These are phyloP conservation scores for Myochromella boudieri DNA, from an alignment of 768 basidiomycete species.

Conservation along the genomic window DNA sequence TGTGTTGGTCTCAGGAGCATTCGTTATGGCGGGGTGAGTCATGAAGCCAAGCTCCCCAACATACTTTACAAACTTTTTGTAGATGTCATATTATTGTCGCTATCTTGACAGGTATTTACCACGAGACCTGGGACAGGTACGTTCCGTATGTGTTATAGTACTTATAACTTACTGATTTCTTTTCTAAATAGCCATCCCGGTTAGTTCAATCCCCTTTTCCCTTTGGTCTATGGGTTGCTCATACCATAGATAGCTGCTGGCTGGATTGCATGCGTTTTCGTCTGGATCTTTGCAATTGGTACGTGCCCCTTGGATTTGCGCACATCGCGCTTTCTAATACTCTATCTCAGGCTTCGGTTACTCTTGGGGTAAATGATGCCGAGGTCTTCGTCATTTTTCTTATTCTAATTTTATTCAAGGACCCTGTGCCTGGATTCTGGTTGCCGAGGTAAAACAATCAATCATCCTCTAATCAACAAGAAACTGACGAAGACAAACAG, in stretches of 20 bases:
- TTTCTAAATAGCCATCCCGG: conserved; percentile 30
- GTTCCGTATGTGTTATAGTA: conserved; percentile 17
- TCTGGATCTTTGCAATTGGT: conserved; percentile 77
- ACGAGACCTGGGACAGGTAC: conserved; percentile 51
- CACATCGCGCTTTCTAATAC: not conserved
- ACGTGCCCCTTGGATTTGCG: conserved; percentile 11
- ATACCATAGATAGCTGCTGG: conserved; percentile 48
- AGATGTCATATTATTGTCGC: conserved; percentile 74
- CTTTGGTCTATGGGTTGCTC: not conserved
- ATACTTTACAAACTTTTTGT: not conserved
- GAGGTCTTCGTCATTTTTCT: not conserved
- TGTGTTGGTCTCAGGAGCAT: conserved; percentile 69
- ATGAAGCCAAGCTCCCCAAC: conserved; percentile 11
- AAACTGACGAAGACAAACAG: conserved; percentile 16
- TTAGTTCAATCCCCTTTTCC: conserved; percentile 7
- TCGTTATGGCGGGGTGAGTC: conserved; percentile 63
- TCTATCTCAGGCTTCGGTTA: conserved; percentile 58
- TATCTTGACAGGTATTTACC: conserved; percentile 58
- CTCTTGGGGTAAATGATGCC: conserved; percentile 60
- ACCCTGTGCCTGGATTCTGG: conserved; percentile 75
- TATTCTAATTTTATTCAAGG: conserved; percentile 23
- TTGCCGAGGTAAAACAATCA: conserved; percentile 49
- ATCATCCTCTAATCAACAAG: not conserved
- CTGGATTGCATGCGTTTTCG: conserved; percentile 67
- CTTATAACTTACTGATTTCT: conserved; percentile 5